Base-by-base conservation (phyloP, 371 early-diverging fungal genomes). In the Apophysomyces ossiformis region DNA sequence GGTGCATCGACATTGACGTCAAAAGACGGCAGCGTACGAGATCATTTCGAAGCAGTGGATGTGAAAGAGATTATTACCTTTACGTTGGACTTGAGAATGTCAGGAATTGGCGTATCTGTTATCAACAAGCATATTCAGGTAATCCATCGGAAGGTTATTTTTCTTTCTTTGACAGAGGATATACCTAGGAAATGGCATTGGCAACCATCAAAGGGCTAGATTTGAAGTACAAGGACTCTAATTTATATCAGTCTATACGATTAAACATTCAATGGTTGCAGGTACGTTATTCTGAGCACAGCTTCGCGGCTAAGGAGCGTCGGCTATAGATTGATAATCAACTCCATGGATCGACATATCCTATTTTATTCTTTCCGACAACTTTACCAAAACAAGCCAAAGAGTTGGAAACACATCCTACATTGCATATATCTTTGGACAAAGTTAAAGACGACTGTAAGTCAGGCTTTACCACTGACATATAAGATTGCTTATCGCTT, bases 361-460 rank as follows among this genome's bases (percentile, higher is more conserved):
- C 95, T 0, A 95, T 96, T 36, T 74, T 96, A 2, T 70, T 94
- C 16, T 96, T 90, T 66, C 96, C 96, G 7, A 88, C 95, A 2
- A 88, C 88, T 0, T 69, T 93, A 13, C 85, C 87, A 1, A 87
- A 84, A 64, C 75, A 79, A 35, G 75, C 81, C 4, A 73, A 81
- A 37, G 86, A 87, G 32, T 39, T 67, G 18, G 71, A 76, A 7
- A 69, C 72, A 2, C 87, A 85, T 38, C 90, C 90, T 58, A 61
- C 74, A 64, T 21, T 91, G 69, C 74, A 90, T 72, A 57, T 89
- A 7, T 78, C 86, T 1, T 69, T 89, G 0, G 89, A 89, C 59
- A 82, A 80, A 13, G 79, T 89, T n/a, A 95, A 95, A 71, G 94
- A 95, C 67, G 78, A 85, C 15, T 85, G 82, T 82, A 72, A 75